Evolutionary conservation across 768 basidiomycete species (phyloP), one percentile per base, ranked within the genome.

Genomic region (Filobasidium wieringae): DNA sequence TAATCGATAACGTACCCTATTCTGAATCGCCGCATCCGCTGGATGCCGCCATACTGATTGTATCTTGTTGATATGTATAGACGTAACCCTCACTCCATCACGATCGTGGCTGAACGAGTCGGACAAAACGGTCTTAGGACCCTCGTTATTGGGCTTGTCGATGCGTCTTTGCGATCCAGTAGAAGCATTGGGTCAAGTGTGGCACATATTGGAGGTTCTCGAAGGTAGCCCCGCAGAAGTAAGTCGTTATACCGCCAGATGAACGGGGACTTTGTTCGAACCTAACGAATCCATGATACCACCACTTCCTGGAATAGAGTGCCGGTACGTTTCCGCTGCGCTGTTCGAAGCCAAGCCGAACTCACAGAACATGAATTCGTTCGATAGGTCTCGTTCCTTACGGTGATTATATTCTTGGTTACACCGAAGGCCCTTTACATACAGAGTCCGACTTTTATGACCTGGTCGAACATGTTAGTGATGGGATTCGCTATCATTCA

Each of bases 381-480:
- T n/a, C n/a, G n/a, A n/a, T n/a, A 60, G 93, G 92, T 2, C 81
- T 97, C 11, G 95, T 99, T 19, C 93, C 93, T 0, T 92, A 88
- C 77, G 79, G 80, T 30, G 81, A 83, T 72, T 84, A 81, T 77
- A 82, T 83, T 64, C 77, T 84, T 67, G 93, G 93, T 19, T 99
- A 93, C 87, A 88, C 88, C 15, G 93, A 95, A 11, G 93, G 95
- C 7, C 85, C 87, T 2, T 76, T 99, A 45, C 80, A 84, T 61
- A 84, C 87, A 7, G 93, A 99, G 74, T 85, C 85, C 57, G 95
- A 97, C 68, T 97, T 99, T 66, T 97, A 96, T 71, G 88, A 93
- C 57, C 78, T 97, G 8, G 89, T 96, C 37, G 93, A 95, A 76
- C 82, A 85, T 29, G 89, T 88, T 71, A 64, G 86, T 60, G 22